Evolutionary conservation across 2,329 filamentous ascomycete species (phyloP), one percentile per base, ranked within the genome.

Genomic region (Amphichorda felina): DNA sequence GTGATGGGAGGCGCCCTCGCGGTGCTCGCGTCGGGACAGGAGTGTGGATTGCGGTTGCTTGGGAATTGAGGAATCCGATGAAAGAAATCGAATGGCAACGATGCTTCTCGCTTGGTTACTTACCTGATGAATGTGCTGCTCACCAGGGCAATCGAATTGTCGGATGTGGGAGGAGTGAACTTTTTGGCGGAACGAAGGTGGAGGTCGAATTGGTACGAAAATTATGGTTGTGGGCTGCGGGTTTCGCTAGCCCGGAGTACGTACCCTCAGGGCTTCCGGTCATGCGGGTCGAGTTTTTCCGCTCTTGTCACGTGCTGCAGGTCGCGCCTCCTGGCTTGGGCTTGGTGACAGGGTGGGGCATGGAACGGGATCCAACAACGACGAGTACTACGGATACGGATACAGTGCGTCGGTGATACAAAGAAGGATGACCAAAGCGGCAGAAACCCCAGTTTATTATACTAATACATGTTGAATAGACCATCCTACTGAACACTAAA

Each of bases 111-210:
- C 25, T 40, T 13, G 22, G 14, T 27, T n/a, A 63, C 63, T 64
- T 45, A 66, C 63, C 63, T 66, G 63, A 63, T 66, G 62, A 59
- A 54, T 55, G 44, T 49, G 50, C 50, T 51, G 57, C 47, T 65
- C 61, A 66, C 60, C 62, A 63, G 60, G 51, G 59, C 60, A 65
- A 64, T 66, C 61, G 58, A 53, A 50, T 61, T 57, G 58, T 47
- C 55, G 53, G 40, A 40, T 46, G 42, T 57, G 50, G 47, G 50
- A 56, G 45, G 45, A 53, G 44, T 49, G 54, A 58, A 57, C 52
- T 56, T 60, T 57, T 55, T 48, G 42, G 43, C 44, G 41, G 45
- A 45, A 41, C 42, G 45, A 37, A 43, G 43, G 47, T 45, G 50
- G 51, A 50, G 51, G 53, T 47, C 48, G 44, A 51, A 51, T 49